phyloP scores from a whole-genome alignment of 2,329 filamentous ascomycete species.

The Boeremia exigua region DNA sequence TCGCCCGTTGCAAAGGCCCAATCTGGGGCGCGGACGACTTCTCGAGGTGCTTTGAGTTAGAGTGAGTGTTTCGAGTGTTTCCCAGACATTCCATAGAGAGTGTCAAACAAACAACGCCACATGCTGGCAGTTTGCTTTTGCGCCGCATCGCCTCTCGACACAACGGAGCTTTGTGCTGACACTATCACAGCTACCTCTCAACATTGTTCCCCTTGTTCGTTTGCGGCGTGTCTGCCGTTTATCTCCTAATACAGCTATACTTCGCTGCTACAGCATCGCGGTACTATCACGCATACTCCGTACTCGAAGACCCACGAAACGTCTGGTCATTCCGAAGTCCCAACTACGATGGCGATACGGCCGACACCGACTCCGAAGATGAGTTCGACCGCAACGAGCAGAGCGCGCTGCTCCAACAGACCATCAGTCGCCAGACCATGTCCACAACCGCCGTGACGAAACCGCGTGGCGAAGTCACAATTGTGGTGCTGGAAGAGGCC shows the following conservation, averaged over 20 bases:
- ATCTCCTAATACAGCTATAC: constrained; percentile 66
- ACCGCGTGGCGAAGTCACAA: constrained; percentile 73
- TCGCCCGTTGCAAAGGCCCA: constrained; percentile 62
- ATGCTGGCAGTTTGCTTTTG: background rate
- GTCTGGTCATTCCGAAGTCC: constrained; percentile 43
- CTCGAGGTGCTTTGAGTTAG: constrained; percentile 66
- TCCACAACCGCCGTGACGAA: constrained; percentile 73
- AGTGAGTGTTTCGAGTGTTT: constrained; percentile 60
- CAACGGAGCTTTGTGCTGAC: constrained; percentile 17
- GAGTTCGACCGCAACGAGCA: constrained; percentile 65
- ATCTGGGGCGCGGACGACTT: constrained; percentile 69
- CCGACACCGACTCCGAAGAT: constrained; percentile 60
- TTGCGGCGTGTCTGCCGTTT: constrained; percentile 72
- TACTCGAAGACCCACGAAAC: constrained; percentile 55
- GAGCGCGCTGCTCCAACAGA: constrained; percentile 60
- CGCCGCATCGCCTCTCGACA: constrained; percentile 3
- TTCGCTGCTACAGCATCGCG: constrained; percentile 61
- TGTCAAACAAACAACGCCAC: background rate
- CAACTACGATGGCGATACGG: constrained; percentile 45
- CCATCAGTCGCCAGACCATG: constrained; percentile 57
- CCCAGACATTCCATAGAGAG: background rate
- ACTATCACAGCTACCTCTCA: constrained; percentile 71
- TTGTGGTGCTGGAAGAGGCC: constrained; percentile 76
- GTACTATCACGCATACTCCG: constrained; percentile 64
- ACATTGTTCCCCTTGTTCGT: constrained; percentile 78